A percentile compares a stretch with the other conserved stretches of the same genome.
Evolutionary conservation across 2,329 filamentous ascomycete genomes (phyloP).

Genomic region (Cordyceps javanica): DNA sequence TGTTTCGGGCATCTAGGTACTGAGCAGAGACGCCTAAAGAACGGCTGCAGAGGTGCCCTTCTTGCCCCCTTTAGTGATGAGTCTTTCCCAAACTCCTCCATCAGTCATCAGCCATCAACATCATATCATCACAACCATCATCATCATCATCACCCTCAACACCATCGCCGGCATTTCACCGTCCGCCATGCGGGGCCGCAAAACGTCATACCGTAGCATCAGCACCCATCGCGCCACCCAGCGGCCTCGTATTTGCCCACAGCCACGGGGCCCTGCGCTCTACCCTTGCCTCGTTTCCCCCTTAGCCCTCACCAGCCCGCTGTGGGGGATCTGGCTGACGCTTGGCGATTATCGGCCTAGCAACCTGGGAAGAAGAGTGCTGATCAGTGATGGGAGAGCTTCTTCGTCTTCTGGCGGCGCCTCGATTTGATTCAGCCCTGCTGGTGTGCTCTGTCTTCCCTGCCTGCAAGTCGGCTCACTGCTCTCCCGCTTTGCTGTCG

Average conservation of each 20-base stretch:
- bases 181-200: neutral
- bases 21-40: too few relatives aligned
- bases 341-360: neutral
- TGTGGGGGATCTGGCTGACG: neutral
- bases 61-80: neutral
- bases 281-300: neutral
- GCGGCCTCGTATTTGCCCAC: constrained; percentile 8
- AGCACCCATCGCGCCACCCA: neutral
- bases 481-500: too few relatives aligned
- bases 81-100: neutral
- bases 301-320: neutral
- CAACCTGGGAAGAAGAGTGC: too few relatives aligned
- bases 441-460: neutral
- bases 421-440: neutral
- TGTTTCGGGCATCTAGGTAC: too few relatives aligned
- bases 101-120: neutral
- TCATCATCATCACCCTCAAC: neutral
- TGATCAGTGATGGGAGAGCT: too few relatives aligned
- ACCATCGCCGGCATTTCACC: neutral
- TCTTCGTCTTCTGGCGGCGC: too few relatives aligned
- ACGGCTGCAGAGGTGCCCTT: too few relatives aligned
- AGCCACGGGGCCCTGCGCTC: too few relatives aligned
- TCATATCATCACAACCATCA: neutral
- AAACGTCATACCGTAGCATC: constrained; percentile 11
- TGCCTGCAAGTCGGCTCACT: too few relatives aligned